These are phyloP conservation scores for Ustilago nuda DNA, from an alignment of 1,284 basidiomycete genomes.

Conservation along the genomic window DNA sequence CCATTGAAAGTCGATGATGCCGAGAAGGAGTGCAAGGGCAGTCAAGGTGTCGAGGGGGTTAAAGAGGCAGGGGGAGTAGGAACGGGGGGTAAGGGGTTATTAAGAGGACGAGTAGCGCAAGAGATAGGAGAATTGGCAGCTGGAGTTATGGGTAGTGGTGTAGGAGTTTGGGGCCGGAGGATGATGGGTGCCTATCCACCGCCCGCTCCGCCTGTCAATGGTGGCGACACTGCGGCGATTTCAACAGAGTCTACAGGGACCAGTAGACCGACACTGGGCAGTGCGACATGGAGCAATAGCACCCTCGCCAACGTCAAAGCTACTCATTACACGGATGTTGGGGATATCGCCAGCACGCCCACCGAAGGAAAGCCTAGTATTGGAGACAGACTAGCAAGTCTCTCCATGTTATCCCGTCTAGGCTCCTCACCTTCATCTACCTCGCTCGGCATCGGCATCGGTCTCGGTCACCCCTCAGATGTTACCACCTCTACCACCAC, in stretches of 20 bases:
- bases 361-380: constrained; percentile 9
- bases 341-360: not conserved
- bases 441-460: constrained; percentile 15
- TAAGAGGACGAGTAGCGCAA: constrained; percentile 82
- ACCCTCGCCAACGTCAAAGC: not conserved
- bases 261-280: not conserved
- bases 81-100: constrained; percentile 9
- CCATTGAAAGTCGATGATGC: constrained; percentile 1
- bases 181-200: constrained; percentile 37
- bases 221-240: not conserved
- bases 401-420: constrained; percentile 72
- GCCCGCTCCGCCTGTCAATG: not conserved
- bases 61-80: not conserved
- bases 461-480: constrained; percentile 13
- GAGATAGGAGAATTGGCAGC: constrained; percentile 82
- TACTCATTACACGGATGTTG: constrained; percentile 10
- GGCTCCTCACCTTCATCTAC: constrained; percentile 15
- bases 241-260: not conserved
- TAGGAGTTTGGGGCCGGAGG: constrained; percentile 72
- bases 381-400: constrained; percentile 73
- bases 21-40: not conserved
- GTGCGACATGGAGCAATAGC: not conserved
- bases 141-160: constrained; percentile 81
- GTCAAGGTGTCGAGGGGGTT: not conserved
- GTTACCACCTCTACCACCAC: not conserved